Evolutionary conservation across 2,329 filamentous ascomycete species (phyloP).

Genomic region (Phoma sp.): DNA sequence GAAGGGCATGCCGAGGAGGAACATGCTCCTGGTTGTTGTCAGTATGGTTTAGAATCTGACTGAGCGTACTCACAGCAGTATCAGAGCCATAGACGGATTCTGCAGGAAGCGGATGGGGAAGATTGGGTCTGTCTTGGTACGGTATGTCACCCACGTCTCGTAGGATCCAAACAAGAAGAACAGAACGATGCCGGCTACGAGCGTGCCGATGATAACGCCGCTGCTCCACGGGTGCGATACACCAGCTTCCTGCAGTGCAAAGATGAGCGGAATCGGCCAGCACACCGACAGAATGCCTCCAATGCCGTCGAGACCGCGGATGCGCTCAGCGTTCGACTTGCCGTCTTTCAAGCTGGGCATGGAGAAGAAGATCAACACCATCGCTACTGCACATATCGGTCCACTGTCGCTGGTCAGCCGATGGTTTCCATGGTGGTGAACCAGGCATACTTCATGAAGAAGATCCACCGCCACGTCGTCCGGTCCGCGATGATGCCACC

Average conservation of each 20-base stretch:
- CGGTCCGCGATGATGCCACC: conserved; percentile 53
- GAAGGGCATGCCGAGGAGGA: conserved; percentile 40
- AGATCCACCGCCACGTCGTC: conserved; percentile 56
- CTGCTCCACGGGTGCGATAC: conserved; percentile 34
- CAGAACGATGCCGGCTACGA: conserved; percentile 31
- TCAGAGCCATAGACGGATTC: conserved; percentile 30
- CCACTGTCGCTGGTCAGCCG: conserved; percentile 23
- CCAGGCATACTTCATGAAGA: conserved; percentile 53
- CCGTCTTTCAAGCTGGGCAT: conserved; percentile 34
- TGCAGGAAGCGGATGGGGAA: conserved; percentile 38
- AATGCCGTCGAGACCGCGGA: conserved; percentile 36
- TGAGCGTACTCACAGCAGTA: conserved; percentile 27
- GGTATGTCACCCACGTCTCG: conserved; percentile 37
- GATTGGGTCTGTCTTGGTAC: conserved; percentile 33
- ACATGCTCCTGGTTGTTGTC: conserved; percentile 24
- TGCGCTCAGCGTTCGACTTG: conserved; percentile 35
- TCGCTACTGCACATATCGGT: conserved; percentile 32
- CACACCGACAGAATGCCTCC: conserved; percentile 39
- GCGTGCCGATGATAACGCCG: conserved; percentile 38
- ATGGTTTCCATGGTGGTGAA: neutral
- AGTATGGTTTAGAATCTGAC: neutral
- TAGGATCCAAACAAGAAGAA: conserved; percentile 36
- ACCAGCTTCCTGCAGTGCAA: conserved; percentile 42
- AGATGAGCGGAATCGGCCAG: conserved; percentile 43
- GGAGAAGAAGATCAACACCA: conserved; percentile 32